Percentiles rank a stretch among this genome's conserved stretches.
phyloP scores from a whole-genome alignment of 805 yeast genomes.

The Yarrowia sp. region DNA sequence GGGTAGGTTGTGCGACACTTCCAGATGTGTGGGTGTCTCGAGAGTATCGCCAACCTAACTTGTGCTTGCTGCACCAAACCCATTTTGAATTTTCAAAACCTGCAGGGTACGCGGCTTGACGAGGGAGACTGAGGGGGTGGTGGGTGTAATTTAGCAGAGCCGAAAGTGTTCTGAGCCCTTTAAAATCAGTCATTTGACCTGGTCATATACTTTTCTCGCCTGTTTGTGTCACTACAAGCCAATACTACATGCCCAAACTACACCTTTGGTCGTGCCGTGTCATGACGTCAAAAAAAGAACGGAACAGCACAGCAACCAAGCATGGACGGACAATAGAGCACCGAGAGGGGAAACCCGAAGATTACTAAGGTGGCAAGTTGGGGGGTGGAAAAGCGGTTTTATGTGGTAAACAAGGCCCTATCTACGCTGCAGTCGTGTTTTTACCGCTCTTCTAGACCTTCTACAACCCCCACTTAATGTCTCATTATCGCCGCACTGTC shows the following conservation, averaged over 20 bases:
- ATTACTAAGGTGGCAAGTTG: too few relatives aligned
- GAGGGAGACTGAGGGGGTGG: background rate
- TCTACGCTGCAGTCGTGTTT: too few relatives aligned
- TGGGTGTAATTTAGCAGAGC: background rate
- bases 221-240: too few relatives aligned
- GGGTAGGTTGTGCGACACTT: too few relatives aligned
- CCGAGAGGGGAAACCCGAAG: too few relatives aligned
- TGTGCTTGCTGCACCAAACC: conserved; percentile 35
- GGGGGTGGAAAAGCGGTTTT: too few relatives aligned
- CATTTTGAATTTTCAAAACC: conserved; percentile 26
- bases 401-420: too few relatives aligned
- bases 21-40: conserved; percentile 4
- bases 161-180: background rate
- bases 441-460: too few relatives aligned
- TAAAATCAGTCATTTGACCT: too few relatives aligned
- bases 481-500: conserved; percentile 26
- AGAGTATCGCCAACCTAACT: conserved; percentile 33
- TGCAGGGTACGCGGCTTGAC: conserved; percentile 23
- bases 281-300: conserved; percentile 15
- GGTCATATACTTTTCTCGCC: background rate
- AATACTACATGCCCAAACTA: too few relatives aligned
- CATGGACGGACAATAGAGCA: background rate
- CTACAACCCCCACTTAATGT: conserved; percentile 1
- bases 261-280: background rate
- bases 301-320: conserved; percentile 17